Conservation (phyloP, 805 yeast species). For the Groenewaldozyma tartarivorans region DNA sequence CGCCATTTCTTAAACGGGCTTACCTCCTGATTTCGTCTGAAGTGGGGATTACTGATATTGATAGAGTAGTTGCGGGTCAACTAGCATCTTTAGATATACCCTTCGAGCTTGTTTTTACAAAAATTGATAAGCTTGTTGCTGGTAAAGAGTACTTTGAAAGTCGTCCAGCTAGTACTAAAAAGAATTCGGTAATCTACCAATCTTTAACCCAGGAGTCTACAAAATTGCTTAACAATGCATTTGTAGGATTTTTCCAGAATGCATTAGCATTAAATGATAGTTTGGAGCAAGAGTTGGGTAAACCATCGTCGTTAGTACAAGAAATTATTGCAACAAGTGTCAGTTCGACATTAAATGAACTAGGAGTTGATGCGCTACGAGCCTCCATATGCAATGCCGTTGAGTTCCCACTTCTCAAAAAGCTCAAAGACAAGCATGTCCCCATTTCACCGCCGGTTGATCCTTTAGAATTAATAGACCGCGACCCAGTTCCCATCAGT, state of each 20-base stretch:
- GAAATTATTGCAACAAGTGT: not conserved
- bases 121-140: constrained; percentile 40
- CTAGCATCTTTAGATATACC: constrained; percentile 49
- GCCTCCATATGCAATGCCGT: not conserved
- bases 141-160: not conserved
- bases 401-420: not conserved
- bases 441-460: not conserved
- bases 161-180: not conserved
- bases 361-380: not conserved
- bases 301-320: not conserved
- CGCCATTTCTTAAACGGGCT: constrained; percentile 47
- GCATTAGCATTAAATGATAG: not conserved
- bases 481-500: not conserved
- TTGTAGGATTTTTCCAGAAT: not conserved
- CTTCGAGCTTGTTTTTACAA: constrained; percentile 69
- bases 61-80: constrained; percentile 41
- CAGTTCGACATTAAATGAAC: not conserved
- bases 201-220: not conserved
- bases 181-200: not conserved
- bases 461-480: not conserved
- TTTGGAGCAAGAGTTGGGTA: not conserved
- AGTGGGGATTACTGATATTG: constrained; percentile 51
- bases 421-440: not conserved
- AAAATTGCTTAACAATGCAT: not conserved
- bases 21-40: constrained; percentile 54